Base-by-base conservation (phyloP, 441 rosid genomes). In the Populus hybrid region DNA sequence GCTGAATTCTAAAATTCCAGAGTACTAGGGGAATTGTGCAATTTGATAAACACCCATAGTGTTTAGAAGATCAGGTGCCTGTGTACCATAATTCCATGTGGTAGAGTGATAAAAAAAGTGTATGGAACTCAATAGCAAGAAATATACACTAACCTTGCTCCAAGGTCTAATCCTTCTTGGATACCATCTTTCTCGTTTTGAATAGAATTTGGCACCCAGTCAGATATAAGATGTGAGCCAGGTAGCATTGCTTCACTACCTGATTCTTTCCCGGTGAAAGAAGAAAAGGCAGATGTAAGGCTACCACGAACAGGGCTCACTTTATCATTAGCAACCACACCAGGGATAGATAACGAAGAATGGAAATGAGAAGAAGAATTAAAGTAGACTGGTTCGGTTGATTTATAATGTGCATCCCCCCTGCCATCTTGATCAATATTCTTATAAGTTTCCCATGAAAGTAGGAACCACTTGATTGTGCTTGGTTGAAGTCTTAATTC, bases 181-280 rank as follows among this genome's bases (percentile, higher is more conserved):
- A 42, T 68, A 71, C 79, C 83, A 79, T 78, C 84, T 76, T 82
- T 83, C 77, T 83, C 79, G 72, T 76, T 82, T 74, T 73, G 76
- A 67, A 76, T 73, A 67, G 92, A 90, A 80, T 77, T 80, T 29
- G 97, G 94, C 79, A 97, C 88, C 99, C 99, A 97, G 83, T 94
- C 93, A 75, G 89, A 79, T 83, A 97, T 97, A 81, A 97, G 82
- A 82, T 88, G 87, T 40, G 92, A 84, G 74, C 76, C 89, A 72
- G 93, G 89, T 68, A 90, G 83, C 82, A 84, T 75, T 70, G 80
- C 81, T 73, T 89, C 93, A 80, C 85, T 80, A 28, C 72, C 76
- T 42, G 83, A 80, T 79, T 85, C 92, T 83, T 82, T 87, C 75
- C 79, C 82, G 56, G 69, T 69, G 75, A 87, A 74, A 81, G 89